Evolutionary conservation across 345 rosid genomes (phyloP).

Genomic region (Gossypium herbaceum): DNA sequence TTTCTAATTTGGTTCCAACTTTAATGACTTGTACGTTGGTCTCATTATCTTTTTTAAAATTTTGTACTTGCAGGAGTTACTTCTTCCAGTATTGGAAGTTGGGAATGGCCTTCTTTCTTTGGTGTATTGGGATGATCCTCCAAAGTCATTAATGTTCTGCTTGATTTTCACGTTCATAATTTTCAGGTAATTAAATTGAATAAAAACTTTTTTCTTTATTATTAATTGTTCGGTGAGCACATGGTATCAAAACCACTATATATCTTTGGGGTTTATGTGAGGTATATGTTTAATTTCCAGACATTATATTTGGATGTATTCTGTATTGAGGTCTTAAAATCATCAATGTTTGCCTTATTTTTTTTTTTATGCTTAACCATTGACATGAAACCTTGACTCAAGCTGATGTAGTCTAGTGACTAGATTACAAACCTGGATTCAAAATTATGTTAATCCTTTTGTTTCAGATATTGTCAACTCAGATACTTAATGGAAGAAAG

Average conservation of each 20-base stretch:
- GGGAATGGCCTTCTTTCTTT: conserved; percentile 56
- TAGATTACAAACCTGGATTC: background rate
- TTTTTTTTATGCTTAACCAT: background rate
- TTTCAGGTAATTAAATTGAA: conserved; percentile 46
- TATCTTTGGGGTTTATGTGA: background rate
- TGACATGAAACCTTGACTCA: background rate
- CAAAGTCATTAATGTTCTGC: conserved; percentile 69
- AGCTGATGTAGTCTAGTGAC: background rate
- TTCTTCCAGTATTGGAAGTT: conserved; percentile 61
- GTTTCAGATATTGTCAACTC: background rate
- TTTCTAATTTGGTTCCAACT: background rate
- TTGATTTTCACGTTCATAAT: conserved; percentile 52
- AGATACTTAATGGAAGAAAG: background rate
- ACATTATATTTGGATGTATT: background rate
- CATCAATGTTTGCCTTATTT: background rate
- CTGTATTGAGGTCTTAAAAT: background rate
- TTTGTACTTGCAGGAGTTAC: conserved; percentile 61
- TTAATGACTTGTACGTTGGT: background rate
- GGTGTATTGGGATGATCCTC: conserved; percentile 71
- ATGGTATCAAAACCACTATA: background rate
- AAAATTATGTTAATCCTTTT: background rate
- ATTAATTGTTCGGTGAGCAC: background rate
- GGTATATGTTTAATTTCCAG: background rate
- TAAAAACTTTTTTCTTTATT: background rate
- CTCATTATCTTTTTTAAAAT: background rate